A percentile compares a stretch with the other conserved stretches of the same genome.
Evolutionary conservation across 805 yeast genomes (phyloP).

Genomic region (Lachancea mirantina): DNA sequence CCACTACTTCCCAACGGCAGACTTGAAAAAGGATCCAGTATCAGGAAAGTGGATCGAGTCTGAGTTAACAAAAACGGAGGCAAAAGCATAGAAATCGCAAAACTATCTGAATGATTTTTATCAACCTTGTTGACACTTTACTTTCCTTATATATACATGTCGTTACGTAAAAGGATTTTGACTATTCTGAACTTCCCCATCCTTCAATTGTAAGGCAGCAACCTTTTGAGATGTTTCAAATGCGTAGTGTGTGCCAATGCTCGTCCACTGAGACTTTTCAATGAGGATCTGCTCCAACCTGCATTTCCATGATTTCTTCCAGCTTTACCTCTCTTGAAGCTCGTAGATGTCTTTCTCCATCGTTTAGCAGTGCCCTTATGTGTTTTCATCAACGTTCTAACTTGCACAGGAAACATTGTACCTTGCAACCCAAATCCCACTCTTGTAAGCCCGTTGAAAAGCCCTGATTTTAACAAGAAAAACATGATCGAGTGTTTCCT

Average conservation of each 20-base stretch:
- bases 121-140: not conserved
- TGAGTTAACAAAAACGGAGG: conserved; percentile 37
- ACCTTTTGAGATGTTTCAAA: conserved; percentile 49
- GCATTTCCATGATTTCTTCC: conserved; percentile 93
- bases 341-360: conserved; percentile 67
- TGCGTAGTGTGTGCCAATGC: conserved; percentile 50
- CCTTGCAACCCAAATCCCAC: too few species aligned
- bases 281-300: conserved; percentile 64
- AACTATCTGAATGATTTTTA: not conserved
- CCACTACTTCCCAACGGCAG: conserved; percentile 78
- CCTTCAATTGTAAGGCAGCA: conserved; percentile 39
- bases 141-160: conserved; percentile 3
- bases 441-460: too few species aligned
- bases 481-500: too few species aligned
- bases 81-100: conserved; percentile 12
- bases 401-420: conserved; percentile 17
- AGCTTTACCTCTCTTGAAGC: conserved; percentile 64
- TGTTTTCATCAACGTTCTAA: conserved; percentile 51
- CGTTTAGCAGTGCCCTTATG: conserved; percentile 85
- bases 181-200: not conserved
- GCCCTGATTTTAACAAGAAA: too few species aligned
- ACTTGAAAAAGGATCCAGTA: conserved; percentile 42
- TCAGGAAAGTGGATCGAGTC: conserved; percentile 49
- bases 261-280: conserved; percentile 54
- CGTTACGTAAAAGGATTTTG: not conserved